phyloP scores from a whole-genome alignment of 495 filamentous ascomycete species.

The Viridothelium virens region DNA sequence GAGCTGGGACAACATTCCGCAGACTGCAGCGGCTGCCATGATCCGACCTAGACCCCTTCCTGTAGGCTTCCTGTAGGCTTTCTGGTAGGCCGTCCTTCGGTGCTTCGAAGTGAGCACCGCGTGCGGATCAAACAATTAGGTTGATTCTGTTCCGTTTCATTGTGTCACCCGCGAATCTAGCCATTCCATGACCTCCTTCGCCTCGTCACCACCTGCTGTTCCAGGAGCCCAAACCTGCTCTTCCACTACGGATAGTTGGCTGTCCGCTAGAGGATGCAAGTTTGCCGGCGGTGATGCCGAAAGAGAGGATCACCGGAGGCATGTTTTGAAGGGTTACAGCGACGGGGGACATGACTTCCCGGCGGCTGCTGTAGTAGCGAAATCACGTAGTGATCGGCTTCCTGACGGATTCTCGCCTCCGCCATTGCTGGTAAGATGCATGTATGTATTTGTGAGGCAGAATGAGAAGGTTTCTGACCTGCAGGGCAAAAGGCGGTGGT shows the following conservation, averaged over 20 bases:
- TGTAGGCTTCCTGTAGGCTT: neutral
- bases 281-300: neutral
- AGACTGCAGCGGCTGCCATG: neutral
- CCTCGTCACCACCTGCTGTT: neutral
- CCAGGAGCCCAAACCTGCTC: neutral
- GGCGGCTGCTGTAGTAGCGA: too few relatives aligned
- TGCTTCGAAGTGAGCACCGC: neutral
- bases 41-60: neutral
- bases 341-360: neutral
- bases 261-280: neutral
- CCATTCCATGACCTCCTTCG: neutral
- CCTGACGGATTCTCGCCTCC: neutral
- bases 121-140: neutral
- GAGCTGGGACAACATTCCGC: neutral
- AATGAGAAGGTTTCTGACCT: conserved; percentile 9
- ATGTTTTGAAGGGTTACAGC: neutral
- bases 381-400: neutral
- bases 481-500: neutral
- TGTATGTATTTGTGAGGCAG: neutral
- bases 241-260: neutral
- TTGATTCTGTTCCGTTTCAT: conserved; percentile 2
- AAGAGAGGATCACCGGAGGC: neutral
- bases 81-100: too few relatives aligned
- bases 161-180: neutral
- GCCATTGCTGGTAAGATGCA: neutral